phyloP scores from a whole-genome alignment of 139 green algal genomes.

The Chlamydomonas asymmetrica region DNA sequence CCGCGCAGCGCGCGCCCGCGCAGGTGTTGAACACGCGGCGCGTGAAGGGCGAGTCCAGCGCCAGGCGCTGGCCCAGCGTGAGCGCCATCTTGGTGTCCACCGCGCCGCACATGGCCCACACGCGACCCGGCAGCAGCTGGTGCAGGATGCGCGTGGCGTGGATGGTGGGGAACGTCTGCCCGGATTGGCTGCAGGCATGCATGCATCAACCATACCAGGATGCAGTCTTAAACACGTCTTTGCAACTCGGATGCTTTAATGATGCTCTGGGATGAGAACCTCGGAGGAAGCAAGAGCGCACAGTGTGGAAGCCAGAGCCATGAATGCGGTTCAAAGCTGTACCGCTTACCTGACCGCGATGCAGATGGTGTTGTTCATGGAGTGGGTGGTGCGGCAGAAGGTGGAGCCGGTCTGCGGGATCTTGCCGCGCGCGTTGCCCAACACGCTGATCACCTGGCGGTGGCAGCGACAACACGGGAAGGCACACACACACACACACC shows the following conservation, averaged over 20 bases:
- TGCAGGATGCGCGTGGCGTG: conserved; percentile 15
- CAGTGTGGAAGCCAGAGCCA: too few relatives aligned
- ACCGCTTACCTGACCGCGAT: conserved; percentile 8
- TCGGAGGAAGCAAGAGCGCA: too few relatives aligned
- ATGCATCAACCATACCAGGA: too few relatives aligned
- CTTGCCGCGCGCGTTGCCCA: conserved; percentile 18
- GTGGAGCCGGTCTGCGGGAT: conserved; percentile 21
- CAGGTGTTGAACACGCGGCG: conserved; percentile 11
- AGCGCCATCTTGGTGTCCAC: conserved; percentile 26
- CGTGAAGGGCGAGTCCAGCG: conserved; percentile 1
- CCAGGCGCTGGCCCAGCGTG: conserved; percentile 9
- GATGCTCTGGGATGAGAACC: too few relatives aligned
- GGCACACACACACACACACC: too few relatives aligned
- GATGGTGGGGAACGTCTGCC: conserved; percentile 22
- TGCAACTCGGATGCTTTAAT: too few relatives aligned
- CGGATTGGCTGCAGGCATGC: too few relatives aligned
- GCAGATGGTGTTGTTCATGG: conserved; percentile 14
- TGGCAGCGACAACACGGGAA: too few relatives aligned
- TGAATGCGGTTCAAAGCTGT: too few relatives aligned
- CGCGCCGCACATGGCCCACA: conserved; percentile 13
- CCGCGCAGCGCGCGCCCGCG: conserved; percentile 12
- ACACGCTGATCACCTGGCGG: neutral
- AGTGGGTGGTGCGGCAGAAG: conserved; percentile 18
- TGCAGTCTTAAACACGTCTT: too few relatives aligned
- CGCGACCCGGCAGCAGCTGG: conserved; percentile 16